Evolutionary conservation across 164 flowering plant genomes (phyloP), one percentile per base, ranked within the genome.

Genomic region (Litsea cubeba): DNA sequence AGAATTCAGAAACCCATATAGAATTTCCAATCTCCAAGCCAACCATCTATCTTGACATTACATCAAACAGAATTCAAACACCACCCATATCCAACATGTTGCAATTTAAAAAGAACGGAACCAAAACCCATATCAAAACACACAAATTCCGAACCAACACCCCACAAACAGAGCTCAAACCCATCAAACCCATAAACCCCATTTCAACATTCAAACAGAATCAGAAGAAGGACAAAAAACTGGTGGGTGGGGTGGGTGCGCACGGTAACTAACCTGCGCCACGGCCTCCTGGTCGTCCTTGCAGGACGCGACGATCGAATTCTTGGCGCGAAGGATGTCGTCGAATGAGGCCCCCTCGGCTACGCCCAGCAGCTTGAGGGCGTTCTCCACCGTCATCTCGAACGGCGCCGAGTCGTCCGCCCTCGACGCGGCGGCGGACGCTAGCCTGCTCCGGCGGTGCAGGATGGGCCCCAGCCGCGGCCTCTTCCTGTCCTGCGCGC

Each of bases 311-410:
- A 95, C 46, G 50, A 86, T 87, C 4, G 89, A 81, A 28, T 92
- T 95, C 86, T 89, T 95, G 67, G 98, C 97, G 40, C 93, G 84
- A 64, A 95, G 88, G 63, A 93, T 91, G 32, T 95, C 97, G 40
- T 92, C 98, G 71, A 95, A 93, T 15, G 92, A 87, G 8, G 95
- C 93, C 0, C 88, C 91, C 57, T 92, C 93, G 0, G 93, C 79
- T 23, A 95, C 93, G 0, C 97, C 97, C 50, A 95, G 87, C 20
- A 95, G 82, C 83, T 92, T 91, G 69, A 90, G 85, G 3, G 98
- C 98, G 84, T 68, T 89, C 86, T 95, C 97, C 67, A 91, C 85
- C 14, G 97, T 87, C 97, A 93, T 90, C 89, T 87, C 95, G 69
- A 69, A 86, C 69, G 97, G 95, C 22, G 87, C 88, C 57, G 94